phyloP scores from a whole-genome alignment of 192 early-diverging fungal genomes.

The Backusella liffmaniae region DNA sequence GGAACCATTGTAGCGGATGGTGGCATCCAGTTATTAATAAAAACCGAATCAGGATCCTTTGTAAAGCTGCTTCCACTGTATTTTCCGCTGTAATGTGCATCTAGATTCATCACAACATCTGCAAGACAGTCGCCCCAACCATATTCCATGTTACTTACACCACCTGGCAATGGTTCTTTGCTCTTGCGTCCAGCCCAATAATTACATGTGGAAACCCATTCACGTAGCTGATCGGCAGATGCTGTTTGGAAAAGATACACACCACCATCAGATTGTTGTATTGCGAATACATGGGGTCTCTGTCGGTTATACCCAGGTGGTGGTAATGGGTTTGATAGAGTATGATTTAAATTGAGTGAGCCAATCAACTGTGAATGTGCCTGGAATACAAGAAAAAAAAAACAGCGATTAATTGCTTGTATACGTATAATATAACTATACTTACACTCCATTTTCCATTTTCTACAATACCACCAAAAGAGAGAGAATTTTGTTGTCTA shows the following conservation, averaged over 20 bases:
- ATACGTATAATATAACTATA: background rate
- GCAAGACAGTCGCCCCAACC: constrained; percentile 74
- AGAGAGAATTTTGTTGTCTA: background rate
- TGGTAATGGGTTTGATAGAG: constrained; percentile 79
- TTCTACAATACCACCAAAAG: constrained; percentile 4
- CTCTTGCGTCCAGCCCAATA: constrained; percentile 93
- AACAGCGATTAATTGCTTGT: background rate
- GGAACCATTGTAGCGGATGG: constrained; percentile 42
- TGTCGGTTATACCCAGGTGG: constrained; percentile 77
- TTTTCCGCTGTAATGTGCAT: constrained; percentile 8
- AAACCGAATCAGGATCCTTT: constrained; percentile 35
- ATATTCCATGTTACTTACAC: constrained; percentile 88
- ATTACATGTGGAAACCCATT: constrained; percentile 88
- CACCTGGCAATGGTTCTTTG: constrained; percentile 84
- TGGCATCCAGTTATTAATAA: constrained; percentile 49
- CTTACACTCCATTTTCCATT: constrained; percentile 8
- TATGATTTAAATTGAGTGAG: constrained; percentile 72
- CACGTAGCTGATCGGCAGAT: constrained; percentile 60
- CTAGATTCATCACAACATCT: constrained; percentile 15
- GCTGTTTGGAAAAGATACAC: constrained; percentile 88
- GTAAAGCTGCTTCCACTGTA: background rate
- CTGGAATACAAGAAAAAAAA: constrained; percentile 9
- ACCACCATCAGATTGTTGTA: constrained; percentile 74
- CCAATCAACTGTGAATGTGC: constrained; percentile 37
- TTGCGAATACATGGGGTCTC: constrained; percentile 80